phyloP scores from a whole-genome alignment of 371 early-diverging fungal genomes.

The Capniomyces stellatus region DNA sequence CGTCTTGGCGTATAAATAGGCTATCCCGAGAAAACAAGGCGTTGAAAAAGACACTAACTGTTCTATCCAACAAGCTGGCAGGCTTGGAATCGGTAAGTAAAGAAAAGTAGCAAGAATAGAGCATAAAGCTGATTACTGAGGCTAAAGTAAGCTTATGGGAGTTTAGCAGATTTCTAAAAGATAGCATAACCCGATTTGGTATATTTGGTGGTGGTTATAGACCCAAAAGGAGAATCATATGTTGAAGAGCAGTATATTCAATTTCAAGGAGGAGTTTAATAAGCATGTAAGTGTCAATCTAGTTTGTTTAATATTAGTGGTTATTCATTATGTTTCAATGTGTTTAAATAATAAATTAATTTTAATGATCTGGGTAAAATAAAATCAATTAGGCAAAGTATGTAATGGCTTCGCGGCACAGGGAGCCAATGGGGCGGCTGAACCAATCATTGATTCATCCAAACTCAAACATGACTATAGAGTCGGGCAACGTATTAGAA shows the following conservation, averaged over 20 bases:
- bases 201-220: too few relatives aligned
- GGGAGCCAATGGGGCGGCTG: background rate
- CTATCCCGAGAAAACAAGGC: background rate
- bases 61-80: background rate
- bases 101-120: background rate
- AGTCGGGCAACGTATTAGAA: constrained; percentile 10
- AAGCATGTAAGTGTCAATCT: constrained; percentile 34
- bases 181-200: too few relatives aligned
- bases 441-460: background rate
- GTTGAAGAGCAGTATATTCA: constrained; percentile 53
- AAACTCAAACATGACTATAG: too few relatives aligned
- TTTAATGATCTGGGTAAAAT: constrained; percentile 3
- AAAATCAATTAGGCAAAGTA: background rate
- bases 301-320: too few relatives aligned
- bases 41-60: background rate
- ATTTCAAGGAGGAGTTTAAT: constrained; percentile 57
- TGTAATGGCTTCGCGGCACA: background rate
- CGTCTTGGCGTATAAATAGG: too few relatives aligned
- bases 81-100: background rate
- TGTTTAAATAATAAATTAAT: too few relatives aligned
- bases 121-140: background rate
- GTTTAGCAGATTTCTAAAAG: too few relatives aligned
- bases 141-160: too few relatives aligned
- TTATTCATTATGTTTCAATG: too few relatives aligned
- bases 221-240: constrained; percentile 52